These are phyloP conservation scores for Straminergon stramineum DNA, from an alignment of 225 moss, liverwort and hornwort species.

Conservation along the genomic window DNA sequence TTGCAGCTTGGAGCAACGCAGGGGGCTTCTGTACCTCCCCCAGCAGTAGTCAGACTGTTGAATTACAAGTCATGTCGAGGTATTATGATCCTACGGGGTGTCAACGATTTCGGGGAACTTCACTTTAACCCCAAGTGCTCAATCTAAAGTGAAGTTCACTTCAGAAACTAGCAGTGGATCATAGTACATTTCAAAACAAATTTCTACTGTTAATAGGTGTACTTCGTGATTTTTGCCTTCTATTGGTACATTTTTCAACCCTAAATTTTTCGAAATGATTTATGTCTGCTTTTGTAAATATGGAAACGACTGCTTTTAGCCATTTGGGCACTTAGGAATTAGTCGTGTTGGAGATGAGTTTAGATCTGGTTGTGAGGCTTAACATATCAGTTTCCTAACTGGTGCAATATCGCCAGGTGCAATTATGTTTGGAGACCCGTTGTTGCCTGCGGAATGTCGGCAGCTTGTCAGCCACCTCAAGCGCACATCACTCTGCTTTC, in stretches of 20 bases:
- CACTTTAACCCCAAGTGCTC: background rate
- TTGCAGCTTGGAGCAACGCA: constrained; percentile 76
- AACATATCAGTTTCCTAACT: background rate
- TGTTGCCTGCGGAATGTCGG: constrained; percentile 80
- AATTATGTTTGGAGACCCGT: constrained; percentile 93
- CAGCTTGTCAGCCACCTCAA: constrained; percentile 80
- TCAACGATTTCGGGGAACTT: background rate
- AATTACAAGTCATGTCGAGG: constrained; percentile 97
- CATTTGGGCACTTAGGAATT: background rate
- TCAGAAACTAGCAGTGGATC: background rate
- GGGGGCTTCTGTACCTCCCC: constrained; percentile 89
- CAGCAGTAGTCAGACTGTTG: constrained; percentile 78
- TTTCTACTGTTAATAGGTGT: background rate
- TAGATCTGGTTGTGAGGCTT: background rate
- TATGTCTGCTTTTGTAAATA: background rate
- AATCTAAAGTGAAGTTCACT: background rate
- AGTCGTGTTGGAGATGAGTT: background rate
- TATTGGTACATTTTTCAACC: background rate
- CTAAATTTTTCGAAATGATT: background rate
- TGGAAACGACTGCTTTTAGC: background rate
- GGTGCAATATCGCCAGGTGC: constrained; percentile 46
- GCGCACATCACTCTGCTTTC: constrained; percentile 81
- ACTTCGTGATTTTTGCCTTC: background rate
- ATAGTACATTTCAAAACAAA: background rate
- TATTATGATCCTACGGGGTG: background rate